Base-by-base conservation (phyloP, 2,329 filamentous ascomycete genomes). In the Pseudopyricularia cyperi region DNA sequence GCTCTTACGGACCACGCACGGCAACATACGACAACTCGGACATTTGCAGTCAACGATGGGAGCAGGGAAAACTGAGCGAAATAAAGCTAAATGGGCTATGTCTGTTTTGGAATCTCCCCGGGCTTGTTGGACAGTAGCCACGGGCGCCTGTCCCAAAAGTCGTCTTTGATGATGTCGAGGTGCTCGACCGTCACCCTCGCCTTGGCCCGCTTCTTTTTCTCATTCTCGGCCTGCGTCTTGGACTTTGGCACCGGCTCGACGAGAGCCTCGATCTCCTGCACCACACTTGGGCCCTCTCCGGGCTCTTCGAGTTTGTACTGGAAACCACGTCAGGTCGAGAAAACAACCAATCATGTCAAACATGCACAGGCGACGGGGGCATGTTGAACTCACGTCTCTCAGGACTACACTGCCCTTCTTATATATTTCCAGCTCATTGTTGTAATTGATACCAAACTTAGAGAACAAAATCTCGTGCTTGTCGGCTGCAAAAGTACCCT, bases 391-490 rank as follows among this genome's bases (percentile, higher is more conserved):
- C 68, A 86, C 85, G 64, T 93, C 86, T 60, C 90, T 79, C 65
- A 90, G 93, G 5, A 97, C 68, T 2, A 96, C 85, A 58, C 88
- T 97, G 4, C 93, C 93, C 65, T 97, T 98, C 66, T 85, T 93
- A 67, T 80, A 95, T 15, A 96, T 89, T 56, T 94, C 89, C 0
- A 82, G 81, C 66, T 98, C 93, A 58, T 95, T 93, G 67, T 98
- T 98, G 70, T 98, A 98, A 68, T 98, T 98, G 64, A 97, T 90
- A 3, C 83, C 80, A 66, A 95, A 97, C 26, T 77, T 77, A 2
- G 83, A 86, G 66, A 93, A 98, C 14, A 98, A 71, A 19, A 98
- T 94, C 71, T 98, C 93, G 63, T 98, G 93, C 71, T 98, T 98
- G 61, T 97, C 89, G 3, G 81, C 75, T 3, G 90, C 80, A 1